Conservation (phyloP, 768 basidiomycete genomes). For the Leccinum variicolor region DNA sequence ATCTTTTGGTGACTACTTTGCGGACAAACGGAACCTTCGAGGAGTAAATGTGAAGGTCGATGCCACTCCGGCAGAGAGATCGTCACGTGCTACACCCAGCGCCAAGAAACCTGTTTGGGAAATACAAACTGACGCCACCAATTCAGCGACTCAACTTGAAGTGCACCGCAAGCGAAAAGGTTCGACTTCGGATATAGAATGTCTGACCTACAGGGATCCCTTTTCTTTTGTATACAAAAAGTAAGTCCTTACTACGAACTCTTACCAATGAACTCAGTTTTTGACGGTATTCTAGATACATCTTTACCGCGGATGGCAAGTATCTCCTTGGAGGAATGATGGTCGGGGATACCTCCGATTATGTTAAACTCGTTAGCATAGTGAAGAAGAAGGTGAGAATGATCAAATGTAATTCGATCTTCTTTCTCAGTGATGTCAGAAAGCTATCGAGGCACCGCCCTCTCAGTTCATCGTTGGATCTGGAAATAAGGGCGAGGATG, state of each 20-base stretch:
- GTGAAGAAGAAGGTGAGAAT: constrained; percentile 60
- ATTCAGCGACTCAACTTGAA: background rate
- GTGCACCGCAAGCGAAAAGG: background rate
- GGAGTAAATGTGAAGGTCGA: background rate
- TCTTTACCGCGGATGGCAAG: constrained; percentile 69
- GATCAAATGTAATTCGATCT: background rate
- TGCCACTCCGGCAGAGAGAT: background rate
- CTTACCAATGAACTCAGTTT: background rate
- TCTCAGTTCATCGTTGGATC: constrained; percentile 64
- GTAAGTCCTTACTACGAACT: constrained; percentile 12
- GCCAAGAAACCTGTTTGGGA: background rate
- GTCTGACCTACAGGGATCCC: constrained; percentile 67
- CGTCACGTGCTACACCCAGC: background rate
- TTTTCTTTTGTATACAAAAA: constrained; percentile 74
- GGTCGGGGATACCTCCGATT: constrained; percentile 71
- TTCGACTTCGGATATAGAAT: constrained; percentile 39
- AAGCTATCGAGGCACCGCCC: constrained; percentile 61
- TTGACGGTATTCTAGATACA: constrained; percentile 38
- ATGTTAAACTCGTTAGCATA: constrained; percentile 64
- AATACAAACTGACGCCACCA: constrained; percentile 22
- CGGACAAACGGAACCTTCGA: constrained; percentile 41
- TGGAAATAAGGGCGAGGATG: constrained; percentile 46
- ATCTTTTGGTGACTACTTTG: constrained; percentile 72
- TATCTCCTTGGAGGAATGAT: constrained; percentile 75
- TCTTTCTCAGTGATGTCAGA: constrained; percentile 34